phyloP scores from a whole-genome alignment of 371 early-diverging fungal genomes.

The Capniomyces stellatus region DNA sequence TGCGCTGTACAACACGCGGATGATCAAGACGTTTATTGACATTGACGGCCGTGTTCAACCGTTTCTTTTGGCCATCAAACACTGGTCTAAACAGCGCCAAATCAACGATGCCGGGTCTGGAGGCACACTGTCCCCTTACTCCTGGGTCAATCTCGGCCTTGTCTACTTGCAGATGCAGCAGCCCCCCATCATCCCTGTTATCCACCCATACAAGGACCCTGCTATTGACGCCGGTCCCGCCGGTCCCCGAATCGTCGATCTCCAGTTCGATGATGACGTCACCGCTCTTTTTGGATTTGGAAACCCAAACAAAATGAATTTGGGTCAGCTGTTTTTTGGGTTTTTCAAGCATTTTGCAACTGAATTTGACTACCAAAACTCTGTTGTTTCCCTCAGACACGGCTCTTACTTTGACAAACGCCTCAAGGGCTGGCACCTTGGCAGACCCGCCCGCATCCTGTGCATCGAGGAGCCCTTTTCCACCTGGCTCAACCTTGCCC shows the following conservation, averaged over 20 bases:
- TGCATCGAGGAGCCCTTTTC: slow-evolving; percentile 88
- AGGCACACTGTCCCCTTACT: slow-evolving; percentile 82
- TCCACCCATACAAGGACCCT: slow-evolving; percentile 38
- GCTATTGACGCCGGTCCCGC: background rate
- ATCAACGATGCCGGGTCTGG: slow-evolving; percentile 53
- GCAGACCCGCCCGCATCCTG: slow-evolving; percentile 37
- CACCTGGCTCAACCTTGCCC: slow-evolving; percentile 64
- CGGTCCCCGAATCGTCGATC: slow-evolving; percentile 2
- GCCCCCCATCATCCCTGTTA: slow-evolving; percentile 70
- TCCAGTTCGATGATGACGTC: slow-evolving; percentile 55
- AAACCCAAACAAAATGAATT: slow-evolving; percentile 39
- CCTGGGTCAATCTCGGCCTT: slow-evolving; percentile 79
- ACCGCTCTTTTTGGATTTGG: slow-evolving; percentile 45
- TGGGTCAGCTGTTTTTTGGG: slow-evolving; percentile 60
- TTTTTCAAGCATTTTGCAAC: slow-evolving; percentile 64
- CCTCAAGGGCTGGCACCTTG: slow-evolving; percentile 64
- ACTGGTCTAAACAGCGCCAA: slow-evolving; percentile 27
- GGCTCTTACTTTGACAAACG: slow-evolving; percentile 53
- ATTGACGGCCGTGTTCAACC: slow-evolving; percentile 34
- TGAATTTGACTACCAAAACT: slow-evolving; percentile 60
- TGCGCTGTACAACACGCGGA: slow-evolving; percentile 34
- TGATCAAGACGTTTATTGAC: slow-evolving; percentile 31
- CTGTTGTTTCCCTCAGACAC: slow-evolving; percentile 59
- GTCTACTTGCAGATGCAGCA: slow-evolving; percentile 77
- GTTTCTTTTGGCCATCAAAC: slow-evolving; percentile 33